These are phyloP conservation scores for Termitomyces sp. DNA, from an alignment of 1,284 basidiomycete species.

Conservation along the genomic window DNA sequence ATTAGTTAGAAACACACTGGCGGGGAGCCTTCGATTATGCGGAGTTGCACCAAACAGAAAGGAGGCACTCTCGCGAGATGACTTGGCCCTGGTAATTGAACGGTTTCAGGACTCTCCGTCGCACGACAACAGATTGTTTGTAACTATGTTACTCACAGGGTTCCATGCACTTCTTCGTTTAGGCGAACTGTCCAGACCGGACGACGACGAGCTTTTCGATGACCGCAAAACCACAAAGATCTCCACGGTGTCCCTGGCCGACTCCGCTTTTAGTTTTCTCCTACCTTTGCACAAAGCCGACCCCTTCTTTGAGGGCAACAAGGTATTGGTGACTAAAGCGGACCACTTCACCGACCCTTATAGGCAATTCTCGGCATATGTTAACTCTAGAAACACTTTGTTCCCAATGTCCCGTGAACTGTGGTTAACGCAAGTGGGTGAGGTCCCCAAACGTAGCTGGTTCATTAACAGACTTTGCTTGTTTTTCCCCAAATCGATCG, in stretches of 20 bases:
- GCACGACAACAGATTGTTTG: constrained; percentile 30
- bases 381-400: background rate
- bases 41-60: constrained; percentile 6
- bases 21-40: constrained; percentile 8
- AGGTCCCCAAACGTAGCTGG: constrained; percentile 16
- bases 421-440: constrained; percentile 13
- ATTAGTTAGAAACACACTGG: constrained; percentile 13
- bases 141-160: constrained; percentile 21
- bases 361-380: constrained; percentile 4
- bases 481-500: constrained; percentile 1
- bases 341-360: constrained; percentile 1
- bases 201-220: constrained; percentile 15
- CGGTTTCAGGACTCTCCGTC: background rate
- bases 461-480: constrained; percentile 17
- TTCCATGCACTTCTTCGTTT: constrained; percentile 29
- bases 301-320: constrained; percentile 21
- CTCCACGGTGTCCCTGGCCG: constrained; percentile 15
- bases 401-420: constrained; percentile 9
- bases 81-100: background rate
- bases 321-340: constrained; percentile 2
- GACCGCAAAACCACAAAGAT: constrained; percentile 20
- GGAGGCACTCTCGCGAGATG: constrained; percentile 2
- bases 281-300: constrained; percentile 32
- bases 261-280: constrained; percentile 14
- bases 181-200: constrained; percentile 26